Base-by-base conservation (phyloP, 108 stramenopile species). In the Stephanodiscus minutulus region DNA sequence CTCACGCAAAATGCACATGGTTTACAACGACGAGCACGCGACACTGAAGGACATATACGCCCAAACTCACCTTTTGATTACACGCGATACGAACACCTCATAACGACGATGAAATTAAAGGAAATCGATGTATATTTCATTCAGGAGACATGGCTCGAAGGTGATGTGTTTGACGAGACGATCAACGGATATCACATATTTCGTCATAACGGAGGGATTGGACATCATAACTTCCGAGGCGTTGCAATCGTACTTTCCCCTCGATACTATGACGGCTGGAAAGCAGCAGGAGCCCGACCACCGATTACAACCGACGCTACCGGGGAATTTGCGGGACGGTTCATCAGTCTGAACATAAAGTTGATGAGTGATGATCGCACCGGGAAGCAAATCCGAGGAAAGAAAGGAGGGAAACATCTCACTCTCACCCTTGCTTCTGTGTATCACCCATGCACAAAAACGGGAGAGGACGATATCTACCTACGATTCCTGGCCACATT, bases 171-270 rank as follows among this genome's bases (percentile, higher is more conserved):
- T 13, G 43, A 44, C 15, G 43, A 44, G 43, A 44, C 15, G 43
- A 44, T 44, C 15, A 44, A 44, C 13, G 43, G 43, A 11, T 44
- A 44, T 3, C 55, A 56, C 20, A 18, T 56, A 10, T 56, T 56
- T 21, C 0, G 55, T 2, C 55, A 56, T 33, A 56, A 56, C 17
- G 31, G 31, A 3, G 55, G 13, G 0, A 20, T 33, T 31, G 55
- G 55, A 29, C 11, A 56, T 33, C 55, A 56, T 20, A 29, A 31
- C 18, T 56, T 56, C 31, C 55, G 55, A 0, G 55, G 55, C 28
- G 55, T 56, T 56, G 55, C 55, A 56, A 56, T 56, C 55, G 3
- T 56, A 56, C 13, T 56, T 12, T 56, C 55, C 11, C 55, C 55
- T 29, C 17, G 55, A 11, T 56, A 31, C 17, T 56, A 56, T 18